Conservation (phyloP, 2,329 filamentous ascomycete genomes). For the Plenodomus tracheiphilus region DNA sequence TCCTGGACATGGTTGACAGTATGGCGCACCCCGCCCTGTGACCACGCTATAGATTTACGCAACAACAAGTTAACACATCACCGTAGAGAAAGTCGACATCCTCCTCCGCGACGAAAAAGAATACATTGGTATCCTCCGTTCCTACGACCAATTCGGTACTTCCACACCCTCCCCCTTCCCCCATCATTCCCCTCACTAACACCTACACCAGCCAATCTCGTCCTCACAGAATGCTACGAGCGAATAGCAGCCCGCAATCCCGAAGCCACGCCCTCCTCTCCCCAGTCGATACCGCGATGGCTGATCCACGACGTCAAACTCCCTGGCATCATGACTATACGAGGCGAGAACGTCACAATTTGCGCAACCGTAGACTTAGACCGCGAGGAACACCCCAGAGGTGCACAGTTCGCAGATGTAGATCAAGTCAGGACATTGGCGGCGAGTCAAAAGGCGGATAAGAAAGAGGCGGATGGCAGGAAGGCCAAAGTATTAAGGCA, state of each 20-base stretch:
- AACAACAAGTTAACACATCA: conserved; percentile 16
- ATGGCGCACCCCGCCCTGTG: conserved; percentile 11
- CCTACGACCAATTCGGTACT: conserved; percentile 96
- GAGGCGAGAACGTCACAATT: conserved; percentile 95
- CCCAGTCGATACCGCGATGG: conserved; percentile 35
- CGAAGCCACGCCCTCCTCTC: conserved; percentile 23
- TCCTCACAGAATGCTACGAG: conserved; percentile 90
- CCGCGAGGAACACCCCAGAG: conserved; percentile 85
- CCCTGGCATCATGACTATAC: conserved; percentile 85
- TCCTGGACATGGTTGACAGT: conserved; percentile 97
- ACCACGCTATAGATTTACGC: conserved; percentile 1
- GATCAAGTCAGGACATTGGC: conserved; percentile 73
- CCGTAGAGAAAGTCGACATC: conserved; percentile 87
- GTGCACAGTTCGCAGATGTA: conserved; percentile 68
- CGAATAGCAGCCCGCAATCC: conserved; percentile 72
- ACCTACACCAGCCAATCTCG: conserved; percentile 75
- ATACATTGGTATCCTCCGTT: conserved; percentile 86
- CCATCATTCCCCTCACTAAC: conserved; percentile 5
- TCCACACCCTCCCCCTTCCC: neutral
- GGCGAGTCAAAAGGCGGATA: conserved; percentile 72
- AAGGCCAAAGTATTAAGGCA: conserved; percentile 66
- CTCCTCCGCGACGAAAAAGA: conserved; percentile 92
- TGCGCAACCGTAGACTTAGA: conserved; percentile 97
- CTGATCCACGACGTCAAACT: conserved; percentile 83
- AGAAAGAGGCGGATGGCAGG: conserved; percentile 56